Evolutionary conservation across 2,329 filamentous ascomycete species (phyloP).

Genomic region (Aureobasidium sp.): DNA sequence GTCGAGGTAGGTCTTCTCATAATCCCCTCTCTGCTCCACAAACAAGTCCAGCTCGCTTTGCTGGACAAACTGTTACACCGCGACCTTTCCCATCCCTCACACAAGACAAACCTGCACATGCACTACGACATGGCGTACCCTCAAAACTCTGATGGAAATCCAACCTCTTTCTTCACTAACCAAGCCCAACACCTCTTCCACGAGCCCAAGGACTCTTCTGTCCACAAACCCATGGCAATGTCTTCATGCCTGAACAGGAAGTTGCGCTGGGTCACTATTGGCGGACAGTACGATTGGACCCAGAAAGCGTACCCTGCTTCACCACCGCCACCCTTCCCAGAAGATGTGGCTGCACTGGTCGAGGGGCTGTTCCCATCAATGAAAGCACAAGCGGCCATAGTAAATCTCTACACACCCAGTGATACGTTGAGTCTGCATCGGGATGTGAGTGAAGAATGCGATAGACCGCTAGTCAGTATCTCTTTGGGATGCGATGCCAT

Average conservation of each 20-base stretch:
- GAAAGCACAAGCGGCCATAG: constrained; percentile 76
- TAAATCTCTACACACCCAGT: constrained; percentile 85
- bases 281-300: constrained; percentile 96
- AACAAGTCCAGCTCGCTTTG: constrained; percentile 57
- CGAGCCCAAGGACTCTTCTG: constrained; percentile 55
- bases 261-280: constrained; percentile 87
- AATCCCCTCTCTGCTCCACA: constrained; percentile 64
- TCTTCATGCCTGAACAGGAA: constrained; percentile 66
- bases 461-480: constrained; percentile 70
- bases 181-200: constrained; percentile 23
- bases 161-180: constrained; percentile 49
- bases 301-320: constrained; percentile 66
- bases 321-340: constrained; percentile 62
- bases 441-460: constrained; percentile 80
- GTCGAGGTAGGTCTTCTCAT: constrained; percentile 57
- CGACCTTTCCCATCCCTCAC: constrained; percentile 62
- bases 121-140: constrained; percentile 66
- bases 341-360: constrained; percentile 61
- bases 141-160: constrained; percentile 18
- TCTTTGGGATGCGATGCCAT: constrained; percentile 85
- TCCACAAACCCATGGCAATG: constrained; percentile 68
- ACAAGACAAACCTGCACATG: constrained; percentile 84
- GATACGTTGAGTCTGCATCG: constrained; percentile 90
- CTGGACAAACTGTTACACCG: constrained; percentile 67
- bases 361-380: constrained; percentile 66